Percentiles rank a stretch among this genome's conserved stretches.
These are phyloP conservation scores for Dianthus caryophyllus DNA, from an alignment of 148 eudicot species.

Conservation along the genomic window DNA sequence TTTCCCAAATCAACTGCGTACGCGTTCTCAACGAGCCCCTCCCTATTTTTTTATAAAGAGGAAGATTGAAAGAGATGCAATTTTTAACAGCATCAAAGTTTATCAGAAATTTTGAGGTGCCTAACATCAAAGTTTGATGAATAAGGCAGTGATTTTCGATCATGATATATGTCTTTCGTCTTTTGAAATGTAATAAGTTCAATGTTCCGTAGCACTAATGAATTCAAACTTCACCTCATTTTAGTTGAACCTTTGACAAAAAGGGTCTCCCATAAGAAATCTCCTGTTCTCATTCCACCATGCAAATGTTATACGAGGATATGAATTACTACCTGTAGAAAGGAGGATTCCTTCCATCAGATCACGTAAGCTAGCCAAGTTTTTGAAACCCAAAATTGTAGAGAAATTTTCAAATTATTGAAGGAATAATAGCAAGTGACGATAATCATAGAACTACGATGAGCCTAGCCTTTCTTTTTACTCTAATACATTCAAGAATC, in stretches of 20 bases:
- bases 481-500: not conserved
- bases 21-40: too few relatives aligned
- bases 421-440: not conserved
- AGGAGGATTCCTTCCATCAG: slow-evolving; percentile 16
- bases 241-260: slow-evolving; percentile 3
- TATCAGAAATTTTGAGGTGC: too few relatives aligned
- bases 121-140: not conserved
- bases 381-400: not conserved
- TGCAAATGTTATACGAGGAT: not conserved
- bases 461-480: not conserved
- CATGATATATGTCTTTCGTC: not conserved
- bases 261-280: slow-evolving; percentile 1
- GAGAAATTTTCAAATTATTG: not conserved
- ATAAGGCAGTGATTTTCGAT: not conserved
- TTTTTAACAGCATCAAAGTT: too few relatives aligned
- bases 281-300: not conserved
- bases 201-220: too few relatives aligned
- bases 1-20: not conserved
- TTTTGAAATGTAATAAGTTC: too few relatives aligned
- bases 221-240: slow-evolving; percentile 1
- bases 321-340: not conserved
- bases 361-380: slow-evolving; percentile 2
- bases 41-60: not conserved
- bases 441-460: not conserved
- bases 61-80: not conserved